Base-by-base conservation (phyloP, 2,329 filamentous ascomycete genomes). In the Colletotrichum gigasporum region DNA sequence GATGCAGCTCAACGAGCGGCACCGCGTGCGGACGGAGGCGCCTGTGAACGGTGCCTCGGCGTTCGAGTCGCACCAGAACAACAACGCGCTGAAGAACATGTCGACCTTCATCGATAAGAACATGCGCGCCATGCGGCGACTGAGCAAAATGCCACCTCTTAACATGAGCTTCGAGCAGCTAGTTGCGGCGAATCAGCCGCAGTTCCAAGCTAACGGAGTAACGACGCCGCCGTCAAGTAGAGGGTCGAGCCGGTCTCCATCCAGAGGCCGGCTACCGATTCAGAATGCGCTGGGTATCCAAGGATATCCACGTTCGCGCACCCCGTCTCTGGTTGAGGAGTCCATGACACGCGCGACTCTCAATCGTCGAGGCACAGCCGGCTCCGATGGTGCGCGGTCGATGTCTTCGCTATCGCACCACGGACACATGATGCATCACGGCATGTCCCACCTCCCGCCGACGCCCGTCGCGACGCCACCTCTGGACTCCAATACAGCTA, bases 31-130 rank as follows among this genome's bases (percentile, higher is more conserved):
- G 12, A 71, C 76, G 48, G 66, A 71, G 65, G 69, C 72, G 34
- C 71, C 72, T 28, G 52, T 75, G 24, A 68, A 70, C 24, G 76
- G 75, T n/a, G 72, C 75, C 1, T 77, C 76, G 18, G 76, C 74
- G 1, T 78, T 80, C 59, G 80, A 80, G 59, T 74, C 76, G 4
- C 75, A 81, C 53, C 77, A 80, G 52, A 80, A 82, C 60, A 74
- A 70, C 12, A 76, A 74, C 24, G 81, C 82, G 4, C 69, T 83
- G 50, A 75, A 75, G 16, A 76, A 79, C 20, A 84, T 84, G 78
- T 80, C 78, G 11, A 74, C 60, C 34, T 82, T 82, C 68, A 76
- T 82, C 42, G 75, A 78, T 64, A 74, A 72, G 57, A 82, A 82
- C 69, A 78, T 75, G 72, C 76, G 76, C 22, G 75, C 79, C 6